Evolutionary conservation across 345 rosid species (phyloP).

Genomic region (Dimocarpus longan): DNA sequence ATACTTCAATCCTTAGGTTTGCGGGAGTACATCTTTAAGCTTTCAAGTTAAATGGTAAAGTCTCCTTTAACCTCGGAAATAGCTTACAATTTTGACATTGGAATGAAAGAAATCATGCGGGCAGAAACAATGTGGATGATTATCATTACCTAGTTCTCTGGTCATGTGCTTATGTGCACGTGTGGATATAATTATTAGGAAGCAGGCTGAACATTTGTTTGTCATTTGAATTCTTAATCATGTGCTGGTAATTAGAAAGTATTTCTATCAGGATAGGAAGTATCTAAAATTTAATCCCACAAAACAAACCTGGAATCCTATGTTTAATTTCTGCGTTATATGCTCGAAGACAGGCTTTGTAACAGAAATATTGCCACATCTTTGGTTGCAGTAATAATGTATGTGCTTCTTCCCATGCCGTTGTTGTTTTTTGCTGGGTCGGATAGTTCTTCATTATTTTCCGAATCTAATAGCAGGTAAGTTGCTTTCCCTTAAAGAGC

Average conservation of each 20-base stretch:
- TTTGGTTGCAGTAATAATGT: conserved; percentile 72
- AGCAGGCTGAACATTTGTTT: neutral
- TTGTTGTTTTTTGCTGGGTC: conserved; percentile 84
- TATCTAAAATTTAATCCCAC: neutral
- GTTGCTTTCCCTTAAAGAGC: neutral
- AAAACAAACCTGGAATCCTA: neutral
- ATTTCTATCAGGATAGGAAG: neutral
- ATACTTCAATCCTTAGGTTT: neutral
- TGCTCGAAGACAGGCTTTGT: neutral
- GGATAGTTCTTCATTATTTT: conserved; percentile 54
- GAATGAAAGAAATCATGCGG: neutral
- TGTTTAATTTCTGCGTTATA: neutral
- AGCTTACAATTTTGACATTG: neutral
- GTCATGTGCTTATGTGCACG: neutral
- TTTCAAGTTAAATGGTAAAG: neutral
- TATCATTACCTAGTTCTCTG: neutral
- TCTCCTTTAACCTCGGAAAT: neutral
- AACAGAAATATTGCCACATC: conserved; percentile 3
- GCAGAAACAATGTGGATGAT: neutral
- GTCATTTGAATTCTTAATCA: neutral
- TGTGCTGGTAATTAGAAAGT: neutral
- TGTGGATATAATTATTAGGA: neutral
- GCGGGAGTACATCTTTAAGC: neutral
- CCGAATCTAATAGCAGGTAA: conserved; percentile 71
- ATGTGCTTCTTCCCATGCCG: conserved; percentile 95